Conservation (phyloP, 805 yeast genomes). For the Wickerhamiella azyma region DNA sequence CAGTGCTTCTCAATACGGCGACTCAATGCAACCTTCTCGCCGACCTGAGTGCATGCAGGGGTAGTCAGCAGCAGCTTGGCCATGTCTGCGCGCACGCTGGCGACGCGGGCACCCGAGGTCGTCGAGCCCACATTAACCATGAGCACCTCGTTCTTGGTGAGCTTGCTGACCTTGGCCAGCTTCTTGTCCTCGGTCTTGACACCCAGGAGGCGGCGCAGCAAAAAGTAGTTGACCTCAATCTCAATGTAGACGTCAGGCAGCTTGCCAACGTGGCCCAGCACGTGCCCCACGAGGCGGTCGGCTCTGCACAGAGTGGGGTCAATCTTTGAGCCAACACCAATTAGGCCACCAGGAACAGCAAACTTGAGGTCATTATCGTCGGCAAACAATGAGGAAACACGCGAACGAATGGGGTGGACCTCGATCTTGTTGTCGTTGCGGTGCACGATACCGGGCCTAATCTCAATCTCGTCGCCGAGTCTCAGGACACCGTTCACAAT, state of each 20-base stretch:
- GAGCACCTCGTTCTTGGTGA: conserved; percentile 85
- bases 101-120: conserved; percentile 98
- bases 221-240: conserved; percentile 92
- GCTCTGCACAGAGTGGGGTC: conserved; percentile 99
- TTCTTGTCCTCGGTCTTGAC: conserved; percentile 96
- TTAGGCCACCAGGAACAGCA: conserved; percentile 99
- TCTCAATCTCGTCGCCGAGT: conserved; percentile 95
- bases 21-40: conserved; percentile 95
- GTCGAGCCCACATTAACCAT: conserved; percentile 99
- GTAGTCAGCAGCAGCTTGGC: conserved; percentile 93
- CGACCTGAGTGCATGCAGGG: conserved; percentile 97
- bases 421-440: conserved; percentile 80
- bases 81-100: conserved; percentile 97
- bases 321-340: conserved; percentile 98
- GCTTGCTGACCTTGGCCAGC: conserved; percentile 90
- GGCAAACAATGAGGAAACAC: conserved; percentile 87
- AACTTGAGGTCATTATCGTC: conserved; percentile 95
- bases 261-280: conserved; percentile 93
- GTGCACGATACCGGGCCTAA: conserved; percentile 97
- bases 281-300: conserved; percentile 98
- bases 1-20: conserved; percentile 99
- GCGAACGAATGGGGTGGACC: conserved; percentile 91
- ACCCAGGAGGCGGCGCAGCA: conserved; percentile 92
- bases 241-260: conserved; percentile 94
- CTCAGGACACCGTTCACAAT: conserved; percentile 93